phyloP scores from a whole-genome alignment of 768 basidiomycete species.

The Pleurotus tuber-regium region DNA sequence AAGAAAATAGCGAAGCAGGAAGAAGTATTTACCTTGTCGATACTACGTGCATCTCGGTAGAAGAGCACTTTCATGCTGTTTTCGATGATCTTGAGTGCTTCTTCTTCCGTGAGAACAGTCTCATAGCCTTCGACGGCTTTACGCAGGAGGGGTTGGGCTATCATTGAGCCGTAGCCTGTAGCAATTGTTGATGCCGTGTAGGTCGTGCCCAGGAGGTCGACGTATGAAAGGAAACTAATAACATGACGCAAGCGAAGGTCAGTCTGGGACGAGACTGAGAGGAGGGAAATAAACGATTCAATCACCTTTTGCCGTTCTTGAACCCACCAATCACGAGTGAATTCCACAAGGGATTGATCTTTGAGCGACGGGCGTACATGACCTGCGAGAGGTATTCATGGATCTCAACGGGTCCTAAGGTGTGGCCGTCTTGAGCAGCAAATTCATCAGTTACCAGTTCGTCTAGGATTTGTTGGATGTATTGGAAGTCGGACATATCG shows the following conservation, averaged over 20 bases:
- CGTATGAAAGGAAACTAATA: constrained; percentile 84
- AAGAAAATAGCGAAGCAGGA: neutral
- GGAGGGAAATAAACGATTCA: no score
- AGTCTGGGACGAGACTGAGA: neutral
- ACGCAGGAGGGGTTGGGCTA: constrained; percentile 90
- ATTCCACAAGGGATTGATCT: constrained; percentile 96
- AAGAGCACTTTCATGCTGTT: constrained; percentile 91
- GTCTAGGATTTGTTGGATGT: constrained; percentile 80
- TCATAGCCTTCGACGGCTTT: constrained; percentile 86
- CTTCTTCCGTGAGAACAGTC: constrained; percentile 69
- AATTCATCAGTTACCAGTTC: constrained; percentile 76
- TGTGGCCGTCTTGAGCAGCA: constrained; percentile 78
- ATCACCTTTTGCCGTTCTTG: constrained; percentile 76
- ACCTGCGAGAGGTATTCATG: constrained; percentile 90
- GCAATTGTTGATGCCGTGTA: constrained; percentile 92
- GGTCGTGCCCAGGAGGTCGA: constrained; percentile 95
- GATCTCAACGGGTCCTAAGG: constrained; percentile 82
- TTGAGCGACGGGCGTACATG: constrained; percentile 86
- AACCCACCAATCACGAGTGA: constrained; percentile 89
- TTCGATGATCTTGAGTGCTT: constrained; percentile 76
- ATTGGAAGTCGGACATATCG: constrained; percentile 98
- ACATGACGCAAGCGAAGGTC: neutral
- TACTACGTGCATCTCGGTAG: constrained; percentile 93
- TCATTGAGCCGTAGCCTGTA: constrained; percentile 90
- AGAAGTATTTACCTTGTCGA: constrained; percentile 75